Percentiles rank a stretch among this genome's conserved stretches.
These are phyloP conservation scores for Lactarius hengduanensis DNA, from an alignment of 768 basidiomycete species.

Conservation along the genomic window DNA sequence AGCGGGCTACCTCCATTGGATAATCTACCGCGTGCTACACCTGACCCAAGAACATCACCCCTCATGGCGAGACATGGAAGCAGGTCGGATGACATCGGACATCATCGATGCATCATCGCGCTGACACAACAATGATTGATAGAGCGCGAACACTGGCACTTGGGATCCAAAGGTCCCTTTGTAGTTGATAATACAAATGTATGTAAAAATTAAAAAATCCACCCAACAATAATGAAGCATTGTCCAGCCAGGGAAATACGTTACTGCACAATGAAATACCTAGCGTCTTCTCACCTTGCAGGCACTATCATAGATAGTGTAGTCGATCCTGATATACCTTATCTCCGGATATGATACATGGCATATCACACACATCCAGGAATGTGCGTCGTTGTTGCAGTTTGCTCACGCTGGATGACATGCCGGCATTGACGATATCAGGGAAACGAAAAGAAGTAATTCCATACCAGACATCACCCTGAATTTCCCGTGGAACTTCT, in stretches of 20 bases:
- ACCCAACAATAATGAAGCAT: no score
- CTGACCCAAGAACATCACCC: neutral
- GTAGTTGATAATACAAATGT: neutral
- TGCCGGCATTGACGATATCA: slow-evolving; percentile 2
- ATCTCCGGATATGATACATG: neutral
- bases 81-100: neutral
- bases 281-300: neutral
- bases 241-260: neutral
- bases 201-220: no score
- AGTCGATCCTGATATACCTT: neutral
- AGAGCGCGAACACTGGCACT: neutral
- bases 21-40: neutral
- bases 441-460: neutral
- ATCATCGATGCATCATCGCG: neutral
- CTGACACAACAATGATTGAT: neutral
- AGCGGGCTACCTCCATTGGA: neutral
- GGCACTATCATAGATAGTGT: neutral
- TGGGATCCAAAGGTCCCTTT: neutral
- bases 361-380: neutral
- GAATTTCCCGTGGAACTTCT: neutral
- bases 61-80: neutral
- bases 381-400: neutral
- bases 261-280: neutral
- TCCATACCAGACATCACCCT: neutral
- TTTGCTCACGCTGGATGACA: neutral